A percentile compares a stretch with the other conserved stretches of the same genome.
Evolutionary conservation across 23 red algal genomes (phyloP).

Genomic region (Gracilaria domingensis): DNA sequence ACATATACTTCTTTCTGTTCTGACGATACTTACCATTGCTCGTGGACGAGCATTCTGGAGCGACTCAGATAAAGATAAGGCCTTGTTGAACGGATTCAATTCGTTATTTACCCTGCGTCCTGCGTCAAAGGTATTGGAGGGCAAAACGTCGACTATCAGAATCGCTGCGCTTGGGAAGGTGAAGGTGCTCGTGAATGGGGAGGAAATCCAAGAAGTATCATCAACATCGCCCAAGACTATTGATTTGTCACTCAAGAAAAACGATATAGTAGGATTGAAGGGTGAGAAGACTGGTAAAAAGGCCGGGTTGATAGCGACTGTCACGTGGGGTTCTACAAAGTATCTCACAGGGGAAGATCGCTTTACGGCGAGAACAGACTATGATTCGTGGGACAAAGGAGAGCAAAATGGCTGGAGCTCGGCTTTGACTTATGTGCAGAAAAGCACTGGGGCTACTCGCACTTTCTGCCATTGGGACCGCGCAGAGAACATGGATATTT

Average conservation of each 20-base stretch:
- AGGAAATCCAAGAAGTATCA: background rate
- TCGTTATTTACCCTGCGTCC: constrained; percentile 4
- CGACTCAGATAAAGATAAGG: background rate
- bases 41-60: constrained; percentile 13
- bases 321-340: background rate
- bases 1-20: background rate
- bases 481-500: constrained; percentile 21
- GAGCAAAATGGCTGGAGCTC: constrained; percentile 5
- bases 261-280: constrained; percentile 7
- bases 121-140: background rate
- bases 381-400: background rate
- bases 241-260: background rate
- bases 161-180: constrained; percentile 11
- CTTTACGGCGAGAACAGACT: constrained; percentile 3
- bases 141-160: constrained; percentile 4
- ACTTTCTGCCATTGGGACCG: constrained; percentile 41
- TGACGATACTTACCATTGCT: background rate
- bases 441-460: background rate
- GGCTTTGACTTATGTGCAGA: background rate
- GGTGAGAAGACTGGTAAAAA: constrained; percentile 5
- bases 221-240: background rate
- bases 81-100: background rate
- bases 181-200: background rate
- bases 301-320: background rate
- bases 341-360: constrained; percentile 1